phyloP scores from a whole-genome alignment of 495 filamentous ascomycete species.

The Penicillium subrubescens region DNA sequence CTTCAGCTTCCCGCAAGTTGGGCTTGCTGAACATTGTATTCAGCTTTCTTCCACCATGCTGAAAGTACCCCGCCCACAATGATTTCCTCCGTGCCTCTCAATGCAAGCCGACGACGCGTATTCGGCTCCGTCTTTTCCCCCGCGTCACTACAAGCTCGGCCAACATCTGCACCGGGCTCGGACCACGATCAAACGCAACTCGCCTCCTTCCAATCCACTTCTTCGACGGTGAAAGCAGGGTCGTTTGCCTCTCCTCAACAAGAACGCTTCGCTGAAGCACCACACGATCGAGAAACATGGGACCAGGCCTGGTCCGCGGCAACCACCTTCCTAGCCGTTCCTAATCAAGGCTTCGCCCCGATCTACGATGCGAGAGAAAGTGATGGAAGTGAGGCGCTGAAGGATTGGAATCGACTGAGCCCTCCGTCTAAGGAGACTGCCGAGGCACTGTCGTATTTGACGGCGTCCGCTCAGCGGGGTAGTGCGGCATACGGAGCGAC shows the following conservation, averaged over 20 bases:
- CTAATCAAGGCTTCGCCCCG: constrained; percentile 38
- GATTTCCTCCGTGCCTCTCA: constrained; percentile 32
- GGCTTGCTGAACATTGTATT: background rate
- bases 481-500: constrained; percentile 5
- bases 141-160: constrained; percentile 35
- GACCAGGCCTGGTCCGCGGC: constrained; percentile 70
- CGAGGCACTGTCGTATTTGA: constrained; percentile 45
- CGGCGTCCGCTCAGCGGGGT: constrained; percentile 29
- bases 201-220: constrained; percentile 23
- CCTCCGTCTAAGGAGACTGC: constrained; percentile 36
- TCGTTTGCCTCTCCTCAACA: constrained; percentile 14
- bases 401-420: constrained; percentile 34
- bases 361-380: constrained; percentile 26
- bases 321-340: constrained; percentile 62
- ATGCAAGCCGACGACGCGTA: constrained; percentile 44
- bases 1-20: background rate
- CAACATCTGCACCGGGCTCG: constrained; percentile 11
- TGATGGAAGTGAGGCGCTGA: constrained; percentile 33
- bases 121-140: constrained; percentile 57
- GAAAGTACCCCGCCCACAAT: constrained; percentile 20
- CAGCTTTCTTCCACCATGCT: constrained; percentile 16
- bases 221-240: constrained; percentile 24
- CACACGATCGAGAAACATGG: constrained; percentile 60
- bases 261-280: constrained; percentile 5
- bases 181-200: constrained; percentile 20